phyloP scores from a whole-genome alignment of 768 basidiomycete species.

The Mycena epipterygia region DNA sequence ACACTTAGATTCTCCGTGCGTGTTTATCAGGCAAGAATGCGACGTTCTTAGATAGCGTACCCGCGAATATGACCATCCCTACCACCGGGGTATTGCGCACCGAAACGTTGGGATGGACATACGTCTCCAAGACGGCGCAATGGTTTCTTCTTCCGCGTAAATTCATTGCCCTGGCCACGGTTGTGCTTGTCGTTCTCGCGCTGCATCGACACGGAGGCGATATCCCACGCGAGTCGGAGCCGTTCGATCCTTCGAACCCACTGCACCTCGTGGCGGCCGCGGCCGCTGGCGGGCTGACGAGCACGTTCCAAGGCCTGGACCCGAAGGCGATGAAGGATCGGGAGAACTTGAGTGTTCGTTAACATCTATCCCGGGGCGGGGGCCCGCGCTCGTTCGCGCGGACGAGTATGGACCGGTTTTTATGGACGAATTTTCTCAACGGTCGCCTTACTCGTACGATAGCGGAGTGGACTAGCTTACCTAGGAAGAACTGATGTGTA shows the following conservation, averaged over 20 bases:
- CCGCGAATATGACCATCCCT: background rate
- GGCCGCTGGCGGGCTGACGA: background rate
- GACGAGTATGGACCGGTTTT: constrained; percentile 4
- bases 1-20: background rate
- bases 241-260: constrained; percentile 13
- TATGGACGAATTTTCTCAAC: background rate
- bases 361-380: background rate
- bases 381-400: constrained; percentile 5
- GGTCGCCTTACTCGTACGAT: background rate
- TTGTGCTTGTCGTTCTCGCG: background rate
- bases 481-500: no score
- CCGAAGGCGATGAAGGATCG: background rate
- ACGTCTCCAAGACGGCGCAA: background rate
- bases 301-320: background rate
- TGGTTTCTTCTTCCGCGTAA: constrained; percentile 14
- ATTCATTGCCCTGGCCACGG: background rate
- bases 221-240: background rate
- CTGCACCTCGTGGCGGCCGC: constrained; percentile 13
- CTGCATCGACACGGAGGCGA: background rate
- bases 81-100: background rate
- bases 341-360: background rate
- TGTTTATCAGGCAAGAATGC: background rate
- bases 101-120: constrained; percentile 5
- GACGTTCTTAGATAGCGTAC: background rate
- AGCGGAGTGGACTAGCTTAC: no score